Base-by-base conservation (phyloP, 2,329 filamentous ascomycete species). In the Blastomyces gilchristii region DNA sequence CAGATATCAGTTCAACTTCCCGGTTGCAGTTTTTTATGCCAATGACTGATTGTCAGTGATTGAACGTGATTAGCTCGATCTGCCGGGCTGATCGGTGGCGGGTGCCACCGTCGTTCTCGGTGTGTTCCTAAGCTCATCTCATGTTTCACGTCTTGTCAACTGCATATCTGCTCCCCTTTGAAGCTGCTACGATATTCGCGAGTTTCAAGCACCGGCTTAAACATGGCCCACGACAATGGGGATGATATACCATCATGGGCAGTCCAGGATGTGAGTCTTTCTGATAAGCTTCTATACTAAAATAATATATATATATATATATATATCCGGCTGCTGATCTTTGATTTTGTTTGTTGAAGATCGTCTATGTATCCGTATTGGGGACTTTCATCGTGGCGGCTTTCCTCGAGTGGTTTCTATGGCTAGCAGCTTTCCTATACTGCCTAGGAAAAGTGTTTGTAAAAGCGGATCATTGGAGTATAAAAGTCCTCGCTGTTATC, bases 341-440 rank as follows among this genome's bases (percentile, higher is more conserved):
- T 58, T 25, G 22, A n/a, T 31, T 16, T 62, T 50, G 37, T 67
- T 2, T 45, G 41, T 53, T 14, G 28, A 41, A 97, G 90, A 91
- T 96, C 69, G 80, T 93, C 63, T 97, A 95, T 73, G 87, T 92
- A 9, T 80, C 86, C 63, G 87, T 97, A 68, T 83, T 97, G 45
- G 90, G 90, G 22, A 76, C 87, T 7, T 80, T 97, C 59, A 91
- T 97, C 86, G 70, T 94, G 31, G 89, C 89, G 64, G 93, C 93
- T 1, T 81, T 91, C 39, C 80, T 97, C 9, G 93, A 97, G 78
- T 97, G 94, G 91, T 86, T 96, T 65, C 83, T 97, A 16, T 97
- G 92, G 91, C 82, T 97, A 50, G 86, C 88, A n/a, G 91, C 93
- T 3, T 97, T 97, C 72, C 73, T 94, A 66, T 97, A 97, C 76